A percentile compares a stretch with the other conserved stretches of the same genome.
These are phyloP conservation scores for Adansonia grandidieri DNA, from an alignment of 441 rosid species.

Conservation along the genomic window DNA sequence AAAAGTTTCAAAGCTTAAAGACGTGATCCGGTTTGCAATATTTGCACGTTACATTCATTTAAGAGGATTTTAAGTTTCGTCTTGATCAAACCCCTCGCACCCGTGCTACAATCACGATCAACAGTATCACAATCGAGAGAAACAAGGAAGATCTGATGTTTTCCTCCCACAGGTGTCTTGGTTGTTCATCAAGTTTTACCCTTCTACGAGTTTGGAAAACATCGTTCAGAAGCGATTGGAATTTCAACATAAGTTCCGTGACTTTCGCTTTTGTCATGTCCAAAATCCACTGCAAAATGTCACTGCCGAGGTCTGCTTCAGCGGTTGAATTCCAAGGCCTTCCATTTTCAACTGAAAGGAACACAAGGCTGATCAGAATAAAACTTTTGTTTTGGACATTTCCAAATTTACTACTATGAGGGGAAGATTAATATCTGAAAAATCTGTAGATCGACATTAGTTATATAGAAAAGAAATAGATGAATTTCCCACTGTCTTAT, in stretches of 20 bases:
- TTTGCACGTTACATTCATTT: not conserved
- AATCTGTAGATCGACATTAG: not conserved
- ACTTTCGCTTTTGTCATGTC: conserved; percentile 44
- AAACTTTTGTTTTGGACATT: too few relatives aligned
- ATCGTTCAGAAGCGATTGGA: conserved; percentile 39
- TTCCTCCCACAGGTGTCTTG: conserved; percentile 39
- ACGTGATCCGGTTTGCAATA: too few relatives aligned
- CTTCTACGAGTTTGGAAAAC: conserved; percentile 26
- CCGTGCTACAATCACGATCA: conserved; percentile 55
- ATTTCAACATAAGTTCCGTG: conserved; percentile 44
- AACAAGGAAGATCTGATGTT: conserved; percentile 46
- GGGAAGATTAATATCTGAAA: not conserved
- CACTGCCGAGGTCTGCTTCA: conserved; percentile 32
- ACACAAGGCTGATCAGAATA: not conserved
- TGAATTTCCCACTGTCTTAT: too few relatives aligned
- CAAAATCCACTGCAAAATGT: conserved; percentile 48
- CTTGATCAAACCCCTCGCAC: conserved; percentile 35
- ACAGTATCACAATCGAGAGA: conserved; percentile 52
- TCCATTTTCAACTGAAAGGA: conserved; percentile 28
- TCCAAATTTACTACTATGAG: not conserved
- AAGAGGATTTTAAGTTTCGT: not conserved
- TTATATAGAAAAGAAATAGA: too few relatives aligned
- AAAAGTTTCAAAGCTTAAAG: too few relatives aligned
- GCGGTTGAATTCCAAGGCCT: conserved; percentile 29
- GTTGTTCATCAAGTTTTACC: conserved; percentile 22